Evolutionary conservation across 2,329 filamentous ascomycete genomes (phyloP).

Genomic region (Hypoxylon sp.): DNA sequence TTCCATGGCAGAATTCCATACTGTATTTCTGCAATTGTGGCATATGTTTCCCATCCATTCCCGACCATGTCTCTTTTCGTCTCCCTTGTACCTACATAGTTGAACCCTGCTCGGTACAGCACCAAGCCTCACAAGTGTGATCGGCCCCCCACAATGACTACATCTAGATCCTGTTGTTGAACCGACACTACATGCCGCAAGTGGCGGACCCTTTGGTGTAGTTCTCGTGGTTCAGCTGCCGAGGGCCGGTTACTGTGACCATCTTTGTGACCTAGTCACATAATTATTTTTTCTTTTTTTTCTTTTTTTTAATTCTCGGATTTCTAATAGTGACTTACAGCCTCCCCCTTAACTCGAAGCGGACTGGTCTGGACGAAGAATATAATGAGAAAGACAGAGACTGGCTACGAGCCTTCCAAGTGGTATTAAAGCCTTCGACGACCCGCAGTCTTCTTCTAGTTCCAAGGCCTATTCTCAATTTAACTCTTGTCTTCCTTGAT

Average conservation of each 20-base stretch:
- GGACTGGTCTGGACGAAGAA: slow-evolving; percentile 45
- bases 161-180: slow-evolving; percentile 49
- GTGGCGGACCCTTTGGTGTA: slow-evolving; percentile 45
- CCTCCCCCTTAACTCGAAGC: slow-evolving; percentile 42
- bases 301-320: slow-evolving; percentile 26
- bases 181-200: slow-evolving; percentile 43
- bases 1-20: slow-evolving; percentile 10
- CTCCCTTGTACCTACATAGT: slow-evolving; percentile 28
- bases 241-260: slow-evolving; percentile 43
- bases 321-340: slow-evolving; percentile 35
- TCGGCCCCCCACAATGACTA: slow-evolving; percentile 50
- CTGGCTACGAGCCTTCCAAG: slow-evolving; percentile 32
- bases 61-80: slow-evolving; percentile 42
- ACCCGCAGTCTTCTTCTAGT: slow-evolving; percentile 46
- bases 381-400: slow-evolving; percentile 41
- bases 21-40: slow-evolving; percentile 30
- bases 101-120: slow-evolving; percentile 42
- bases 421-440: slow-evolving; percentile 52
- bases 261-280: slow-evolving; percentile 48
- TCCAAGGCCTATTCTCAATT: slow-evolving; percentile 40
- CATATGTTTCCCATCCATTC: slow-evolving; percentile 24
- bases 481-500: slow-evolving; percentile 42
- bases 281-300: slow-evolving; percentile 26
- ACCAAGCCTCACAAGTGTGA: slow-evolving; percentile 49
- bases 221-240: slow-evolving; percentile 47